Conservation (phyloP, 83 land plant species). For the Diphasiastrum complanatum region DNA sequence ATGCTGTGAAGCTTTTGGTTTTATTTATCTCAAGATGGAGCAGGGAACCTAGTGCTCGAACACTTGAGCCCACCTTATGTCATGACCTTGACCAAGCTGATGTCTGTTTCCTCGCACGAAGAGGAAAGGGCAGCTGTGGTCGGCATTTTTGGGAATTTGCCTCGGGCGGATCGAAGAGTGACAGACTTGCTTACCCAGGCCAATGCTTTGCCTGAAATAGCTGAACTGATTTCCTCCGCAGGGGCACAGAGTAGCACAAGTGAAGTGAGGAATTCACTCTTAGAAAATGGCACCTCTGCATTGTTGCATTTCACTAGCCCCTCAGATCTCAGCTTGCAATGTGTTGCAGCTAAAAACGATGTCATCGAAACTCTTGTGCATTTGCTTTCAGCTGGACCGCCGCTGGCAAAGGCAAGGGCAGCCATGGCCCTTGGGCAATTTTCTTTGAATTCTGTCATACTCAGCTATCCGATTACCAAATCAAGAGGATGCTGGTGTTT, state of each 20-base stretch:
- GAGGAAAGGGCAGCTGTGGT: constrained; percentile 51
- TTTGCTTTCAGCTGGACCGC: constrained; percentile 39
- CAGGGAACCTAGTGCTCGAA: constrained; percentile 35
- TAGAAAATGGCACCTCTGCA: constrained; percentile 49
- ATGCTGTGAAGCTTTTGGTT: constrained; percentile 51
- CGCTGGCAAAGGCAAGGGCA: constrained; percentile 43
- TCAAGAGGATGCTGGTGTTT: constrained; percentile 23
- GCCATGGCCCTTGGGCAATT: constrained; percentile 54
- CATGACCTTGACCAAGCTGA: constrained; percentile 35
- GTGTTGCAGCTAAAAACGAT: constrained; percentile 35
- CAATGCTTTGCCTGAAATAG: constrained; percentile 38
- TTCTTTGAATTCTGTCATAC: constrained; percentile 33
- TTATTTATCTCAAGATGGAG: constrained; percentile 48
- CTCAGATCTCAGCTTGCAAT: constrained; percentile 33
- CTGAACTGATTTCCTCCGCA: constrained; percentile 14
- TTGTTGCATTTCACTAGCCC: constrained; percentile 47
- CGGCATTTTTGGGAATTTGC: constrained; percentile 51
- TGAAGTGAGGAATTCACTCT: constrained; percentile 19
- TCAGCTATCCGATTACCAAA: constrained; percentile 21
- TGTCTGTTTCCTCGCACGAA: constrained; percentile 34
- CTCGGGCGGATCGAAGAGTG: constrained; percentile 26
- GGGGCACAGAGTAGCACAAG: constrained; percentile 12
- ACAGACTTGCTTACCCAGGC: constrained; percentile 43
- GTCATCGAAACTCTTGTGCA: constrained; percentile 46
- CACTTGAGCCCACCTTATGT: constrained; percentile 32